Conservation (phyloP, 1,139 yeast genomes). For the Kodamaea derodonti region DNA sequence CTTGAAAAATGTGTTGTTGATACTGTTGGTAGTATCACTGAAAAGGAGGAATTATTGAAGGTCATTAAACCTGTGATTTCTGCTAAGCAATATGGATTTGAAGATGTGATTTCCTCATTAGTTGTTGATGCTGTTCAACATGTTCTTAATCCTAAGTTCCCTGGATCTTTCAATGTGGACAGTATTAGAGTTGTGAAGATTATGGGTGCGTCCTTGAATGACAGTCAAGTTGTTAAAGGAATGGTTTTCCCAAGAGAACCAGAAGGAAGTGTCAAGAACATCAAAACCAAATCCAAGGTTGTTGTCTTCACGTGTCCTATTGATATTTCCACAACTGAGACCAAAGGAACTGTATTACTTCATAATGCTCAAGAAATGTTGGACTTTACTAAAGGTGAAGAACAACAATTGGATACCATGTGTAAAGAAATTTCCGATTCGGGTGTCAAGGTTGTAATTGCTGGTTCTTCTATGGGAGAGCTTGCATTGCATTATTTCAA, state of each 20-base stretch:
- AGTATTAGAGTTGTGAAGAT: constrained; percentile 92
- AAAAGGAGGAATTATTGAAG: constrained; percentile 58
- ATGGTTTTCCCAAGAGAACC: constrained; percentile 99
- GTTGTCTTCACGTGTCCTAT: constrained; percentile 92
- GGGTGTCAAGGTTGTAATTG: constrained; percentile 84
- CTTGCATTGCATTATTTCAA: constrained; percentile 89
- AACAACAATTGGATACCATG: constrained; percentile 83
- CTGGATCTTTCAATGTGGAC: constrained; percentile 67
- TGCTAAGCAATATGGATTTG: constrained; percentile 90
- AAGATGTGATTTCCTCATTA: constrained; percentile 68
- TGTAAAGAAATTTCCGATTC: constrained; percentile 80
- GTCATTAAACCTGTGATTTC: constrained; percentile 85
- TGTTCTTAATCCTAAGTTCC: constrained; percentile 65
- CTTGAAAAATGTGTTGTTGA: constrained; percentile 66
- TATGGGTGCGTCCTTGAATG: constrained; percentile 81
- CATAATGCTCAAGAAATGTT: constrained; percentile 97
- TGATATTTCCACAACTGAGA: constrained; percentile 92
- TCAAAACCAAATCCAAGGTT: constrained; percentile 64
- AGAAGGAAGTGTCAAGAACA: constrained; percentile 77
- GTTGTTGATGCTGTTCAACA: constrained; percentile 85
- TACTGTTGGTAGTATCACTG: constrained; percentile 54
- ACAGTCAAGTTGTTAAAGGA: constrained; percentile 83
- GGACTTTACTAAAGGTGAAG: constrained; percentile 94
- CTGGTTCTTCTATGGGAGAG: constrained; percentile 92
- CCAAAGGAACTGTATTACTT: constrained; percentile 92